Base-by-base conservation (phyloP, 129 eudicot genomes). In the Solidago caesia region DNA sequence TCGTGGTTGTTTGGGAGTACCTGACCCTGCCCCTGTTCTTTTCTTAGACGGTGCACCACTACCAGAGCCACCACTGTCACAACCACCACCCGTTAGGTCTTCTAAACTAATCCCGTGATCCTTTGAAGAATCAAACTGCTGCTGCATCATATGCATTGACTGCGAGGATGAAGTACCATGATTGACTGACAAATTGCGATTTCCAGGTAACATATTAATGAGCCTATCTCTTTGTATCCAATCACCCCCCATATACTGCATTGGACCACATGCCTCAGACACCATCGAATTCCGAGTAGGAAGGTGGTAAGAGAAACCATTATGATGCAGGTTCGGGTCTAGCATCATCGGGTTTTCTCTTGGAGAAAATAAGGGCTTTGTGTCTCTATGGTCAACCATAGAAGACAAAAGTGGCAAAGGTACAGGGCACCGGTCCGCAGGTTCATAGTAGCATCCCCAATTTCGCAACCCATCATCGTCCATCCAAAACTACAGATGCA, bases 361-460 rank as follows among this genome's bases (percentile, higher is more conserved):
- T 16, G 76, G 69, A 8, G 86, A 14, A 0, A 77, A 51, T 11
- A 85, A 81, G 5, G 97, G 94, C 44, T 85, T 92, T 8, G 81
- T 57, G 56, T 89, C 97, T 56, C 87, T 80, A 1, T 65, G 78
- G 42, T 85, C 84, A 1, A 65, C 77, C 77, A 87, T 69, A 11
- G 88, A 78, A 6, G 92, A 68, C 88, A 92, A 85, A 27, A 92
- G 86, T 64, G 81, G 89, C 44, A 89, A 77, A 69, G 84, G 83
- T 4, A 89, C 88, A 73, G 82, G 84, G 56, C 79, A 81, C 53
- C 82, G 88, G 48, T 80, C 73, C 8, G 91, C 63, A 42, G 91
- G 83, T 26, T 89, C 96, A 75, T 87, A 89, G 55, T 84, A 91
- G 25, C 15, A 63, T 13, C 93, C 96, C 96, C 96, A 92, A 77